Base-by-base conservation (phyloP, 768 basidiomycete genomes). In the Flagelloscypha sp. region DNA sequence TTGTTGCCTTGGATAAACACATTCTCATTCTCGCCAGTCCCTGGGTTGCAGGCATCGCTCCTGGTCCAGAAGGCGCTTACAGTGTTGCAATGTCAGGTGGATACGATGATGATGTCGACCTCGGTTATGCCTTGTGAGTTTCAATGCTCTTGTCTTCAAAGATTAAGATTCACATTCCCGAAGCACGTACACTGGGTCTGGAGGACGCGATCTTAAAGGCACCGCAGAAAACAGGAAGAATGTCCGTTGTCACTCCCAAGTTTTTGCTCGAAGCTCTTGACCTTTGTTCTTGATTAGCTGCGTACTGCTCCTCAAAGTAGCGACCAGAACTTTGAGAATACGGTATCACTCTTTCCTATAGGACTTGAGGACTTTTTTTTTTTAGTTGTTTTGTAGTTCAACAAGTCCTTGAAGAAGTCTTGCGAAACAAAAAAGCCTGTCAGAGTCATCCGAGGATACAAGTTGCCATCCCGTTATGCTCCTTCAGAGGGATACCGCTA, bases 51-150 rank as follows among this genome's bases (percentile, higher is more conserved):
- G 92, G 92, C 0, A 93, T 95, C 28, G 65, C 78, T 7, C 48
- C 57, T 10, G 67, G 79, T 3, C 59, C 59, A 0, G 42, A 79
- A 5, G 90, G 92, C 2, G 84, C 86, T 2, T 85, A 82, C 45
- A 89, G 85, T 27, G 72, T 95, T 10, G 89, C 84, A 2, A 70
- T 94, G 3, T 89, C 85, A 25, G 92, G 92, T 8, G 90, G 86
- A 2, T 90, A 90, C 38, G 81, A 84, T 21, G 87, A 89, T 36
- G 87, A 89, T 45, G 71, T 89, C 12, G 86, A 90, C 43, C 53
- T 76, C 11, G 86, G 86, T 36, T 80, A 87, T 42, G 82, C 70
- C 9, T 89, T 89, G 85, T 87, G 49, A 57, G 84, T 74, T 20
- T 6, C 3, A 7, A 25, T 29, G 6, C 8, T 16, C 23, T 25